These are phyloP conservation scores for Alternaria sp. DNA, from an alignment of 2,329 filamentous ascomycete genomes.

Conservation along the genomic window DNA sequence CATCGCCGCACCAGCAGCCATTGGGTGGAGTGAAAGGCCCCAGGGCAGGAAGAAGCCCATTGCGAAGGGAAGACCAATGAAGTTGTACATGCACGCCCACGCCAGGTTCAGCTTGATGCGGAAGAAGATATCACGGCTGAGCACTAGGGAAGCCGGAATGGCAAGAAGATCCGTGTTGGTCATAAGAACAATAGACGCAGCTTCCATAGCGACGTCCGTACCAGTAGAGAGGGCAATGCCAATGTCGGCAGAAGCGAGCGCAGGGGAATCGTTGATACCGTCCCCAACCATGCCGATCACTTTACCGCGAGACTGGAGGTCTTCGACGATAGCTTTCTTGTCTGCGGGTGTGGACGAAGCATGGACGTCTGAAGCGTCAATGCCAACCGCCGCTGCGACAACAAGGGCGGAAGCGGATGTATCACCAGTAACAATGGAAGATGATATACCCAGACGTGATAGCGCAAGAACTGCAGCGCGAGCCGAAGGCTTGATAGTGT, in stretches of 20 bases:
- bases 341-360: slow-evolving; percentile 90
- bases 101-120: slow-evolving; percentile 93
- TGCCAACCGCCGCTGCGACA: slow-evolving; percentile 84
- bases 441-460: slow-evolving; percentile 83
- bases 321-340: slow-evolving; percentile 85
- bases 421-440: slow-evolving; percentile 93
- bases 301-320: slow-evolving; percentile 76
- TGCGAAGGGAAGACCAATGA: slow-evolving; percentile 90
- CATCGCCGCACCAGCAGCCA: slow-evolving; percentile 96
- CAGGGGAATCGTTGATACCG: slow-evolving; percentile 97
- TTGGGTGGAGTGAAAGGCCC: slow-evolving; percentile 86
- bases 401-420: slow-evolving; percentile 83
- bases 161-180: slow-evolving; percentile 88
- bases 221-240: slow-evolving; percentile 93
- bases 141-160: slow-evolving; percentile 84
- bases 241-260: slow-evolving; percentile 88
- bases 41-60: slow-evolving; percentile 96
- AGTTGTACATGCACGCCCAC: slow-evolving; percentile 94
- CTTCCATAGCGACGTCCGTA: slow-evolving; percentile 97
- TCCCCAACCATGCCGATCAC: slow-evolving; percentile 95
- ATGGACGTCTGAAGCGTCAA: slow-evolving; percentile 77
- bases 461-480: slow-evolving; percentile 82
- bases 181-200: slow-evolving; percentile 96
- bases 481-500: slow-evolving; percentile 90
- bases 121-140: slow-evolving; percentile 84